A percentile compares a stretch with the other conserved stretches of the same genome.
Evolutionary conservation across 2,329 filamentous ascomycete species (phyloP).

Genomic region (Arthrobotrys megalospora): DNA sequence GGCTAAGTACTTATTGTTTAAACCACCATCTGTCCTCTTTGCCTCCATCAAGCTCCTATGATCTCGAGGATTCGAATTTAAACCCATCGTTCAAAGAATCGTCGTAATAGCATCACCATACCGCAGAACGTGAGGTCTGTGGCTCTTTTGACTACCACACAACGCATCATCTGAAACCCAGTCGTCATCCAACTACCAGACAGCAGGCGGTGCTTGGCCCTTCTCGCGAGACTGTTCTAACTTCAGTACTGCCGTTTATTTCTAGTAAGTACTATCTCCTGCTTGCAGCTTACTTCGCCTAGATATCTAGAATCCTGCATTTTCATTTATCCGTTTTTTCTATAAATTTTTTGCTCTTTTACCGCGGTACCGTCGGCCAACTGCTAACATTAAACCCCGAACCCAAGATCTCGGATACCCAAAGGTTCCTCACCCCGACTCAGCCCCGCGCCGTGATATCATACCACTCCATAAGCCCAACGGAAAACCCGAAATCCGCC

Average conservation of each 20-base stretch:
- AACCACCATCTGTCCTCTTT: neutral
- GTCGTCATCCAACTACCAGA: constrained; percentile 28
- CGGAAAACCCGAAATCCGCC: constrained; percentile 46
- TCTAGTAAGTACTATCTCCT: neutral
- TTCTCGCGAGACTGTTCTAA: constrained; percentile 16
- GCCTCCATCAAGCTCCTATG: neutral
- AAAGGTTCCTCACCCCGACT: constrained; percentile 37
- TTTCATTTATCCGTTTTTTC: neutral
- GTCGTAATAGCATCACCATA: constrained; percentile 8
- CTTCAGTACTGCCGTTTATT: neutral
- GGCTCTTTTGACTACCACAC: constrained; percentile 27
- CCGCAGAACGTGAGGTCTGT: neutral
- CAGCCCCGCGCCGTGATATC: constrained; percentile 61
- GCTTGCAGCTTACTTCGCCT: constrained; percentile 19
- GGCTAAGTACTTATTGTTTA: neutral
- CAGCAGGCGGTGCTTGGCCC: constrained; percentile 27
- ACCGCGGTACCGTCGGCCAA: constrained; percentile 5
- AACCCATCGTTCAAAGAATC: neutral
- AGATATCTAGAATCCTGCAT: constrained; percentile 8
- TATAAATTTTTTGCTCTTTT: neutral
- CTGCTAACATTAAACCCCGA: neutral
- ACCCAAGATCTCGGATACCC: constrained; percentile 39
- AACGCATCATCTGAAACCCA: constrained; percentile 61
- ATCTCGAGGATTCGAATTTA: neutral
- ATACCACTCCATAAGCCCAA: constrained; percentile 47